These are phyloP conservation scores for Syncephalastrum racemosum DNA, from an alignment of 371 early-diverging fungal species.

Conservation along the genomic window DNA sequence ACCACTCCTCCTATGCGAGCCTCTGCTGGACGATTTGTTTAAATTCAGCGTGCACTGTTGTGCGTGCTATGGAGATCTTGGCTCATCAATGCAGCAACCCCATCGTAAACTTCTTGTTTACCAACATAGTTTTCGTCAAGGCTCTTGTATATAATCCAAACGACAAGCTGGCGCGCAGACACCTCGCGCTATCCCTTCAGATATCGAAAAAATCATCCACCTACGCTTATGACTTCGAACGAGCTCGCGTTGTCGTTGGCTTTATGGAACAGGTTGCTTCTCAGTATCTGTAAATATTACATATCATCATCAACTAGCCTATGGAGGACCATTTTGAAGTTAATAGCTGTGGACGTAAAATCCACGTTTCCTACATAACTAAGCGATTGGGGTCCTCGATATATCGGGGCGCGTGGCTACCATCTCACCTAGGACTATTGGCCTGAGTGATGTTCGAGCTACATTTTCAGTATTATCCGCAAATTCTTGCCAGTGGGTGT, in stretches of 20 bases:
- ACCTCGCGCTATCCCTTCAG: slow-evolving; percentile 32
- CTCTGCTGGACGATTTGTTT: slow-evolving; percentile 32
- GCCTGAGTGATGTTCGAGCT: no score
- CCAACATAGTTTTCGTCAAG: slow-evolving; percentile 39
- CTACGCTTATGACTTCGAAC: slow-evolving; percentile 43
- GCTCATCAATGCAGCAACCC: slow-evolving; percentile 38
- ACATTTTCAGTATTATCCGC: no score
- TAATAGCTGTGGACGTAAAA: no score
- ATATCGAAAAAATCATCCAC: slow-evolving; percentile 28
- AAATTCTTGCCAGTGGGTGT: no score
- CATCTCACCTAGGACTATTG: no score
- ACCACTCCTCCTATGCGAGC: slow-evolving; percentile 21
- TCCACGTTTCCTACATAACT: no score
- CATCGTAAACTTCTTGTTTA: slow-evolving; percentile 35
- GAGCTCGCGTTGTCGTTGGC: slow-evolving; percentile 24
- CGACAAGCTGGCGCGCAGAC: slow-evolving; percentile 25
- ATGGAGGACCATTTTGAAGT: no score
- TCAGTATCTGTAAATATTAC: no score
- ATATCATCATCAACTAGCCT: no score
- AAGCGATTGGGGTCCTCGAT: no score
- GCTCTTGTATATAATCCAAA: slow-evolving; percentile 24
- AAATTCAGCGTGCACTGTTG: slow-evolving; percentile 39
- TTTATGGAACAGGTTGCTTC: slow-evolving; percentile 28
- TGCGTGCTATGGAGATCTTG: slow-evolving; percentile 27
- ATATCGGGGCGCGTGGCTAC: no score